Percentiles rank a stretch among this genome's conserved stretches.
Evolutionary conservation across 768 basidiomycete species (phyloP).

Genomic region (Collybia sp.): DNA sequence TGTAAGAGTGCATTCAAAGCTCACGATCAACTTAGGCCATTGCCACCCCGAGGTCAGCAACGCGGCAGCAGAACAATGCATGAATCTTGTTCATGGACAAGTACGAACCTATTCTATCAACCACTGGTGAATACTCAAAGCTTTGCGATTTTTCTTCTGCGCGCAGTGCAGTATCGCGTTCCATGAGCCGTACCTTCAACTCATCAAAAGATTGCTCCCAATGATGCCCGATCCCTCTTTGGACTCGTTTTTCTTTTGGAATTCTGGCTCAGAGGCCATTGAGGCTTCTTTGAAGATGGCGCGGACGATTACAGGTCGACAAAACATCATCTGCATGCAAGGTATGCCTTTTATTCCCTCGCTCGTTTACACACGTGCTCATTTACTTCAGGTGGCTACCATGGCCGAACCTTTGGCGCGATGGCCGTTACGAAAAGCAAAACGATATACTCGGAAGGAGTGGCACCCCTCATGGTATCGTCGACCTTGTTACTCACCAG

Average conservation of each 20-base stretch:
- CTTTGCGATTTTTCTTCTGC: too few relatives aligned
- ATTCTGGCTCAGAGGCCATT: slow-evolving; percentile 91
- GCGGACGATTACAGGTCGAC: slow-evolving; percentile 67
- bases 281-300: slow-evolving; percentile 91
- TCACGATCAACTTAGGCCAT: slow-evolving; percentile 51
- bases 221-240: slow-evolving; percentile 89
- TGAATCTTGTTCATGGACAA: slow-evolving; percentile 75
- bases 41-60: slow-evolving; percentile 83
- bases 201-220: slow-evolving; percentile 81
- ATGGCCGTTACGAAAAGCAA: slow-evolving; percentile 95
- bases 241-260: slow-evolving; percentile 97
- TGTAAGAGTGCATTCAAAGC: not conserved
- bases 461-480: slow-evolving; percentile 76
- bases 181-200: slow-evolving; percentile 79
- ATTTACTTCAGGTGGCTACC: slow-evolving; percentile 58
- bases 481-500: not conserved
- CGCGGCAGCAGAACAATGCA: slow-evolving; percentile 86
- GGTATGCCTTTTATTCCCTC: slow-evolving; percentile 30
- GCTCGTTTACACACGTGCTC: not conserved
- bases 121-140: not conserved
- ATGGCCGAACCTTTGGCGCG: slow-evolving; percentile 90
- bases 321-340: slow-evolving; percentile 91
- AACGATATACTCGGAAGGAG: slow-evolving; percentile 81
- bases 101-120: slow-evolving; percentile 29
- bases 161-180: slow-evolving; percentile 83